Conservation (phyloP, 768 basidiomycete genomes). For the Tricholoma furcatifolium region DNA sequence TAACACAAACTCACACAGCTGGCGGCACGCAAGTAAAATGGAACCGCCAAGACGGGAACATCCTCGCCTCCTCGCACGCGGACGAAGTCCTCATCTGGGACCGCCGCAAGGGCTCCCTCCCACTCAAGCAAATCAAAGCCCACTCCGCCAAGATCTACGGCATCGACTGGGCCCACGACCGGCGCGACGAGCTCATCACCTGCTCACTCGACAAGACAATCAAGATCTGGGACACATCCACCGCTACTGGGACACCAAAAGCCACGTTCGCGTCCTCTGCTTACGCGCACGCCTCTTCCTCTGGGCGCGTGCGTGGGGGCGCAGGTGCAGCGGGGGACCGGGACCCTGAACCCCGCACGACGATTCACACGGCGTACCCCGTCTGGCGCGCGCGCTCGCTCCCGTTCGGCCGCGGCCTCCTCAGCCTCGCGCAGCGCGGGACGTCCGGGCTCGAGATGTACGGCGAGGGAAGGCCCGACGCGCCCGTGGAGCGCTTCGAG, state of each 20-base stretch:
- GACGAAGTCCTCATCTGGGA: constrained; percentile 94
- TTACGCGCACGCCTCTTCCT: no score
- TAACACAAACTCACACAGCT: constrained; percentile 51
- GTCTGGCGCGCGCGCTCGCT: constrained; percentile 93
- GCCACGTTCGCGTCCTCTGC: no score
- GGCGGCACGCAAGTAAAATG: constrained; percentile 96
- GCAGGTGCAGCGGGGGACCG: no score
- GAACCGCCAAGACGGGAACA: constrained; percentile 84
- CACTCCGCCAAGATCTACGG: constrained; percentile 96
- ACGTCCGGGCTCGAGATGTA: constrained; percentile 87
- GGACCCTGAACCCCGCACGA: constrained; percentile 41
- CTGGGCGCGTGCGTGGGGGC: no score
- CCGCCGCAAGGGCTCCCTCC: constrained; percentile 90
- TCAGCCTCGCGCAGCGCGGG: constrained; percentile 87
- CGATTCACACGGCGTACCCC: constrained; percentile 78
- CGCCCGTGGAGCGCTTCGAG: constrained; percentile 73
- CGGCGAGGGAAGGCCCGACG: constrained; percentile 35
- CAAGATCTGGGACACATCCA: constrained; percentile 72
- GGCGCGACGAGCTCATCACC: constrained; percentile 80
- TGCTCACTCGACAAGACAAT: constrained; percentile 94
- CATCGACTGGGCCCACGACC: constrained; percentile 89
- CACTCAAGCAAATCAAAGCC: constrained; percentile 70
- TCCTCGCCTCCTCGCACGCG: constrained; percentile 88
- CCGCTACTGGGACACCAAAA: no score
- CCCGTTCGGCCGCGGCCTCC: constrained; percentile 87